Evolutionary conservation across 2,329 filamentous ascomycete genomes (phyloP), one percentile per base, ranked within the genome.

Genomic region (Xylaria sp.): DNA sequence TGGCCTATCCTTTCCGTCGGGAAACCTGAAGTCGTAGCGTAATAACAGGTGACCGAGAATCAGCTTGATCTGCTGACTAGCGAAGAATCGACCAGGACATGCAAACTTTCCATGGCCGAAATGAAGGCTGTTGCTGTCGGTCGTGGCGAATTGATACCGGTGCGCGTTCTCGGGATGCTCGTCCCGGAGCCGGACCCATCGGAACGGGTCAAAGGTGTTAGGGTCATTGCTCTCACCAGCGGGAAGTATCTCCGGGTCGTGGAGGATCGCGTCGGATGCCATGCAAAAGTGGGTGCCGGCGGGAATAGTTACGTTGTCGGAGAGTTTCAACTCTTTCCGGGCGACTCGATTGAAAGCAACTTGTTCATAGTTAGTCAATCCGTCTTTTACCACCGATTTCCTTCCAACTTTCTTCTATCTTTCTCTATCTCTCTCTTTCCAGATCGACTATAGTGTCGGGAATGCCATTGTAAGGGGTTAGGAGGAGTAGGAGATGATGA

Each of bases 81-180:
- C 56, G 18, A 59, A 59, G 56, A 59, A 59, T 8, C 56, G 56
- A 12, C 56, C 56, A 13, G 56, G 56, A 8, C 56, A 59, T 2
- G 56, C 56, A 4, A 10, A 20, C n/a, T 39, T 28, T 15, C 56
- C 56, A 15, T 59, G 39, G 23, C 56, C 56, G 56, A 59, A 59
- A 10, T 32, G 9, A 3, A 59, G 10, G 28, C 18, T n/a, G 6
- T 46, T 12, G 56, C 12, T 20, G 18, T 25, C 28, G 13, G 56
- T 59, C 15, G 28, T 39, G 15, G 28, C 32, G 36, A 58, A 58
- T 3, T 43, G 36, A 20, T 43, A 30, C 36, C n/a, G 15, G 20
- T 20, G n/a, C 1, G 28, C 12, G 15, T 58, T 58, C 13, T 25
- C 43, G 23, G 59, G 59, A 36, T 39, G 18, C 41, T 45, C 46